Conservation (phyloP, 2,329 filamentous ascomycete genomes). For the Fusarium protoensiforme region DNA sequence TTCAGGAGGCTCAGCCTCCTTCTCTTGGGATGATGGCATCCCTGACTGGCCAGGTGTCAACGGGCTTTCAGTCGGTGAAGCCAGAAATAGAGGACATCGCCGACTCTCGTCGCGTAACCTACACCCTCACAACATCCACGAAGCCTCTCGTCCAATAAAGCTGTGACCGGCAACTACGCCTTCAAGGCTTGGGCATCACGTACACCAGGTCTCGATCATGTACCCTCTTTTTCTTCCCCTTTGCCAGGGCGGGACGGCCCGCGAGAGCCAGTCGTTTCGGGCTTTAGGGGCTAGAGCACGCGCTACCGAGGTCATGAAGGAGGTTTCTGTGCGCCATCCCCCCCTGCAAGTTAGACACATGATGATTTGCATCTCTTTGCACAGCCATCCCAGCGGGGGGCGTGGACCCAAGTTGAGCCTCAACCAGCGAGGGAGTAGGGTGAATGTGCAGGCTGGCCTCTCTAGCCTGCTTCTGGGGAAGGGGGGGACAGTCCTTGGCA, state of each 20-base stretch:
- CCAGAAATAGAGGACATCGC: background rate
- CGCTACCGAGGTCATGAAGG: background rate
- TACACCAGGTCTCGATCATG: background rate
- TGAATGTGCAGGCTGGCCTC: background rate
- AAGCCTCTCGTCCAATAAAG: background rate
- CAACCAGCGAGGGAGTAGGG: background rate
- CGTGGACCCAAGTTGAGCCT: conserved; percentile 2
- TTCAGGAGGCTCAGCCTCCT: background rate
- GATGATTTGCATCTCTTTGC: background rate
- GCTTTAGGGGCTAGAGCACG: background rate
- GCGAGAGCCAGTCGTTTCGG: background rate
- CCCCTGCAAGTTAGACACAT: background rate
- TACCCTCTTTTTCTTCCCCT: background rate
- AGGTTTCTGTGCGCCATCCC: background rate
- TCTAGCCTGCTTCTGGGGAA: background rate
- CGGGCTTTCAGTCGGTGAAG: background rate
- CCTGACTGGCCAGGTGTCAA: background rate
- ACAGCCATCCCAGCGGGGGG: background rate
- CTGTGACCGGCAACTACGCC: background rate
- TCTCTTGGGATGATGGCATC: background rate
- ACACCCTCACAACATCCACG: background rate
- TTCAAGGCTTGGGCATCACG: background rate
- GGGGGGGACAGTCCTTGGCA: background rate
- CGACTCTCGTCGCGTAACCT: background rate
- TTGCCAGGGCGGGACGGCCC: background rate